Base-by-base conservation (phyloP, 495 filamentous ascomycete species). In the Cercophora samala region DNA sequence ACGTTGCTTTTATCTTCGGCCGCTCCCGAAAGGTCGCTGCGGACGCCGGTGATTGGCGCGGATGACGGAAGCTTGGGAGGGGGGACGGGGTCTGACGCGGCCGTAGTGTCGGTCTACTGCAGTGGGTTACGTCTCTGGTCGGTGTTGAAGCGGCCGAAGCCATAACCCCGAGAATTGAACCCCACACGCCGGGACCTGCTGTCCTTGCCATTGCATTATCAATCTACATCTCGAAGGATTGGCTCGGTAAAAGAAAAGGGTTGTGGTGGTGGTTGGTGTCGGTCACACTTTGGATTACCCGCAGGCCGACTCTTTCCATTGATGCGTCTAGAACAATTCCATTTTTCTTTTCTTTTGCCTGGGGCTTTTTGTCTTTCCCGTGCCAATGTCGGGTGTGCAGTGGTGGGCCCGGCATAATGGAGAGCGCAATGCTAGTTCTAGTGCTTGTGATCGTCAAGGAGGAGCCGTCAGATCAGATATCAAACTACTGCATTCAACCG, bases 111-210 rank as follows among this genome's bases (percentile, higher is more conserved):
- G n/a, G n/a, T n/a, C n/a, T n/a, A n/a, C n/a, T n/a, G n/a, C n/a
- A n/a, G n/a, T n/a, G n/a, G n/a, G n/a, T n/a, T n/a, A 58, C 6
- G 54, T 55, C 17, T n/a, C n/a, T n/a, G n/a, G 54, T 58, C 54
- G 54, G 54, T 58, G 54, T 58, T 58, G 54, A 46, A 46, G 37
- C 37, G 37, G 37, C 37, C 37, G 37, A 46, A 46, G 37, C 4
- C 23, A 18, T 58, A 58, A 58, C 54, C 54, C 54, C 19, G 23
- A 58, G 54, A 58, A 58, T 58, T 55, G 17, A 15, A 58, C 54
- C 54, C 54, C 54, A 58, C 54, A 21, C 15, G 3, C 19, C 19
- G 9, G 54, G 21, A 55, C 54, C 15, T 58, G 9, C 54, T 58
- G 5, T 24, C 17, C 5, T 24, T 18, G 11, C 8, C 54, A 5